Evolutionary conservation across 2,329 filamentous ascomycete genomes (phyloP).

Genomic region (Cordyceps javanica): DNA sequence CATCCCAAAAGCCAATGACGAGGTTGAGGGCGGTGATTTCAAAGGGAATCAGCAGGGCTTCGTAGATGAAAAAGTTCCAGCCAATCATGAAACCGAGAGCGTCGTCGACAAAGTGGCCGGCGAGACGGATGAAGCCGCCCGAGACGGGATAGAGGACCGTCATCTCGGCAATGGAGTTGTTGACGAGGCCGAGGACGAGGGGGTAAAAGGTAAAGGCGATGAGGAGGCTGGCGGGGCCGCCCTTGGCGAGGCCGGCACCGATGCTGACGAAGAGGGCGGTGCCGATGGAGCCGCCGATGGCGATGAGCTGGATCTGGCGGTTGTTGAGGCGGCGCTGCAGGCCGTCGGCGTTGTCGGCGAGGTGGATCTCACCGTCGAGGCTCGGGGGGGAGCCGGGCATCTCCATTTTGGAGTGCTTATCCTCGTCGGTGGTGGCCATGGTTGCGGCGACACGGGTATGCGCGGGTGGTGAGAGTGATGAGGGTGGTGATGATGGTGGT

Average conservation of each 20-base stretch:
- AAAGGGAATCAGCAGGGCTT: constrained; percentile 37
- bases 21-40: constrained; percentile 37
- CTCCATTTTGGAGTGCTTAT: constrained; percentile 19
- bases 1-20: constrained; percentile 35
- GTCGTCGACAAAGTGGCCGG: constrained; percentile 61
- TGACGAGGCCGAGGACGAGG: constrained; percentile 52
- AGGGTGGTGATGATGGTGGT: not conserved
- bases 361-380: constrained; percentile 18
- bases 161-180: constrained; percentile 63
- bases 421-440: constrained; percentile 12
- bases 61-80: constrained; percentile 41
- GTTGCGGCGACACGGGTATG: not conserved
- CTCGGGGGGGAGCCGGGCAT: constrained; percentile 21
- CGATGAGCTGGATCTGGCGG: constrained; percentile 52
- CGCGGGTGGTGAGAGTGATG: not conserved
- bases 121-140: constrained; percentile 58
- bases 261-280: constrained; percentile 58
- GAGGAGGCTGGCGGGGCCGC: constrained; percentile 45
- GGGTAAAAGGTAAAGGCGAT: constrained; percentile 53
- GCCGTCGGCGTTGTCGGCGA: constrained; percentile 29
- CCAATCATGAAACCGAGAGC: constrained; percentile 50
- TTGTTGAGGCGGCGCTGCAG: constrained; percentile 45
- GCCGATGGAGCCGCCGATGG: constrained; percentile 52
- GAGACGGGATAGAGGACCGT: constrained; percentile 54
- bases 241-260: constrained; percentile 44